These are phyloP conservation scores for Solanum aculeatissimum DNA, from an alignment of 305 asterid genomes.

Conservation along the genomic window DNA sequence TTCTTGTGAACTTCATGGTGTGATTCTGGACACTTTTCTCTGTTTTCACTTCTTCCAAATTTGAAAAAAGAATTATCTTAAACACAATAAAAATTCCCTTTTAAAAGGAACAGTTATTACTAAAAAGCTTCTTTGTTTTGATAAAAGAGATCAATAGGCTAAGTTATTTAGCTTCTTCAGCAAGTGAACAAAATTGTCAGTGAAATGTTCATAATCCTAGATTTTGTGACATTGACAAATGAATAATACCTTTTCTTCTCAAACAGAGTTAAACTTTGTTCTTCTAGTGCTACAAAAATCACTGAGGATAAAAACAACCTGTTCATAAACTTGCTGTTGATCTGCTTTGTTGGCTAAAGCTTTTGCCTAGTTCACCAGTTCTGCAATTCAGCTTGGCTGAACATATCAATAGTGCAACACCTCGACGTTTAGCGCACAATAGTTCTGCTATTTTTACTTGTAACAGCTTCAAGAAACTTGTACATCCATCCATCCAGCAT, in stretches of 20 bases:
- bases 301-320: background rate
- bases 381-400: background rate
- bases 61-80: background rate
- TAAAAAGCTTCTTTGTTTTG: background rate
- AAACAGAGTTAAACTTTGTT: background rate
- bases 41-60: background rate
- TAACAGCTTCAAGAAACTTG: constrained; percentile 55
- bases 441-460: constrained; percentile 52
- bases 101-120: background rate
- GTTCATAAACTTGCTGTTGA: background rate
- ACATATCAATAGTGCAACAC: background rate
- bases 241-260: background rate
- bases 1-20: background rate
- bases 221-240: background rate
- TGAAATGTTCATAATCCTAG: background rate
- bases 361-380: background rate
- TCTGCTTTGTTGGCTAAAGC: background rate
- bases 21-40: too few relatives aligned
- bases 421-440: constrained; percentile 28
- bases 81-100: background rate
- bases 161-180: background rate
- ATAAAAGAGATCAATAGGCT: background rate
- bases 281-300: background rate
- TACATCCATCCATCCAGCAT: constrained; percentile 96
- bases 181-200: background rate